Percentiles rank a stretch among this genome's conserved stretches.
These are phyloP conservation scores for Globisporangium ultimum DNA, from an alignment of 352 stramenopile genomes.

Conservation along the genomic window DNA sequence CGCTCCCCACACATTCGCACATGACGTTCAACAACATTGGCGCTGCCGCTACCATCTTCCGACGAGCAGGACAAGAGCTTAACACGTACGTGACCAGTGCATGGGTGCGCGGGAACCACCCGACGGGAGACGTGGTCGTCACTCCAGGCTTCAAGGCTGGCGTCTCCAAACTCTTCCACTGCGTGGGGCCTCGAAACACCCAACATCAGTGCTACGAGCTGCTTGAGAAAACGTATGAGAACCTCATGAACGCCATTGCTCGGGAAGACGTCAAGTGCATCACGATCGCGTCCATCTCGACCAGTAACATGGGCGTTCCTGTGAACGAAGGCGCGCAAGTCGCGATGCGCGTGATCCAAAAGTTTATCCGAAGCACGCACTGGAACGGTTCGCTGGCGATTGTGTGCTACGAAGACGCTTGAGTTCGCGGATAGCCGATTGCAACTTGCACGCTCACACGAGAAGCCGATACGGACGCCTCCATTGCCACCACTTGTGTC, in stretches of 20 bases:
- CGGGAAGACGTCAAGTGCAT: constrained; percentile 43
- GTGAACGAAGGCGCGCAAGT: constrained; percentile 14
- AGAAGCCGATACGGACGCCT: too few relatives aligned
- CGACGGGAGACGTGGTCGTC: constrained; percentile 29
- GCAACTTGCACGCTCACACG: too few relatives aligned
- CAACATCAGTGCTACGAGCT: constrained; percentile 28
- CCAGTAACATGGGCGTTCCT: constrained; percentile 46
- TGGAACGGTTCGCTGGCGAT: constrained; percentile 48
- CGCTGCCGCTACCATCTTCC: constrained; percentile 38
- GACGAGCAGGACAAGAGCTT: constrained; percentile 32
- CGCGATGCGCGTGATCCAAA: constrained; percentile 22
- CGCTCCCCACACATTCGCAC: constrained; percentile 43
- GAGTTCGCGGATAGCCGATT: too few relatives aligned
- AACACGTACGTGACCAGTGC: constrained; percentile 28
- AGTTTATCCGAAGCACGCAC: constrained; percentile 36
- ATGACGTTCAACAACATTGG: constrained; percentile 39
- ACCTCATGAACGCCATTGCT: constrained; percentile 28
- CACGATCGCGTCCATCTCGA: constrained; percentile 63
- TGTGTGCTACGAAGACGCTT: constrained; percentile 45
- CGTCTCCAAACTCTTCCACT: constrained; percentile 51
- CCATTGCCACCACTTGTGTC: too few relatives aligned
- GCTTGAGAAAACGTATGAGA: constrained; percentile 41
- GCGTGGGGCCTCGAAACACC: constrained; percentile 38
- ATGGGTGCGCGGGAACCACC: constrained; percentile 21
- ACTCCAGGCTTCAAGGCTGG: constrained; percentile 49